phyloP scores from a whole-genome alignment of 345 rosid species.

The Moringa oleifera region DNA sequence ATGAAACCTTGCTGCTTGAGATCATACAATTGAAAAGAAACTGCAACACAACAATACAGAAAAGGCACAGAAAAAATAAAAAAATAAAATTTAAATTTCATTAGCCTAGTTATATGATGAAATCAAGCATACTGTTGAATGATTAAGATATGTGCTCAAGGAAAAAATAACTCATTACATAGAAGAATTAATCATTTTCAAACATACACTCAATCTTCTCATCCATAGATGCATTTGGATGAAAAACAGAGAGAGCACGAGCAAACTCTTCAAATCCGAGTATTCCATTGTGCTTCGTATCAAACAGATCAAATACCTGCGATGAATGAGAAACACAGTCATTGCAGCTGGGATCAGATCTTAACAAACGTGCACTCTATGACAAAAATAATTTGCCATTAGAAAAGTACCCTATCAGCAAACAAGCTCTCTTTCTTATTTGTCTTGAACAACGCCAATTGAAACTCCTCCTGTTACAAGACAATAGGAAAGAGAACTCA shows the following conservation, averaged over 20 bases:
- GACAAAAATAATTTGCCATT: no score
- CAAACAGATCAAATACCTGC: slow-evolving; percentile 96
- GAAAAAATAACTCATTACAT: neutral
- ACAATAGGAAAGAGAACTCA: no score
- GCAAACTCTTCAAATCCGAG: slow-evolving; percentile 98
- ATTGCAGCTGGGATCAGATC: neutral
- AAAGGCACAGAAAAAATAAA: neutral
- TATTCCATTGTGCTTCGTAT: slow-evolving; percentile 94
- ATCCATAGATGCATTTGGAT: slow-evolving; percentile 92
- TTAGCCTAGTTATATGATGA: neutral
- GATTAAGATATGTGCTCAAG: neutral
- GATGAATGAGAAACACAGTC: slow-evolving; percentile 8
- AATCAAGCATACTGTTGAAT: neutral
- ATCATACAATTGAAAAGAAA: slow-evolving; percentile 94
- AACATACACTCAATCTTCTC: slow-evolving; percentile 86
- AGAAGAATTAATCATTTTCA: slow-evolving; percentile 1
- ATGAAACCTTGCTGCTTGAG: slow-evolving; percentile 99
- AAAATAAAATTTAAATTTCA: neutral
- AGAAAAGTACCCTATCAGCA: slow-evolving; percentile 78
- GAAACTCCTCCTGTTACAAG: slow-evolving; percentile 85
- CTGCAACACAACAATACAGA: slow-evolving; percentile 37
- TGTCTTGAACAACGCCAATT: slow-evolving; percentile 91
- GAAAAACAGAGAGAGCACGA: slow-evolving; percentile 96
- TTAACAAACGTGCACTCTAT: neutral
- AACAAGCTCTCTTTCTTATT: slow-evolving; percentile 97